Conservation (phyloP, 78 protist species). For the Corallochytrium limacisporum region DNA sequence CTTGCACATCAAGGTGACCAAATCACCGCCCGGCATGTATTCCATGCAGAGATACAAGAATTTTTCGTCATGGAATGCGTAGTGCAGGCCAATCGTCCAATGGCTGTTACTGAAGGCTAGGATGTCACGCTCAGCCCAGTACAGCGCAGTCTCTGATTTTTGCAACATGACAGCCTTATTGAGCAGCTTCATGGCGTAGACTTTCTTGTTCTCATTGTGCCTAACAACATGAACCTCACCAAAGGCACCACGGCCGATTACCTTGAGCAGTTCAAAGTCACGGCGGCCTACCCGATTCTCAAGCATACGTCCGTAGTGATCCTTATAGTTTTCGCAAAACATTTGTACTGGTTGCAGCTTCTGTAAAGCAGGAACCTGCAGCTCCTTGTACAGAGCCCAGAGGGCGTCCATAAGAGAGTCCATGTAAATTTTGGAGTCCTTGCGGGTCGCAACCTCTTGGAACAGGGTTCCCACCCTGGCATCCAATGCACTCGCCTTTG, state of each 20-base stretch:
- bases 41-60: slow-evolving; percentile 38
- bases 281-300: too few species aligned
- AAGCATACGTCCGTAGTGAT: too few species aligned
- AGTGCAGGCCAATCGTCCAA: slow-evolving; percentile 58
- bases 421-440: too few species aligned
- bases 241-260: slow-evolving; percentile 43
- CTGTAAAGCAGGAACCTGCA: too few species aligned
- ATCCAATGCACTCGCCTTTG: too few species aligned
- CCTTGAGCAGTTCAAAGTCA: slow-evolving; percentile 16
- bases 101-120: slow-evolving; percentile 18
- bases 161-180: slow-evolving; percentile 11
- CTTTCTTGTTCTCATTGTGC: not conserved
- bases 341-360: too few species aligned
- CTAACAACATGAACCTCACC: slow-evolving; percentile 37
- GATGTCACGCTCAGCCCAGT: slow-evolving; percentile 62
- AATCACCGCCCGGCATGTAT: slow-evolving; percentile 22
- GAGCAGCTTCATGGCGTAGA: slow-evolving; percentile 39
- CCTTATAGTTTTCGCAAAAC: too few species aligned
- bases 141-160: not conserved
- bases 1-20: not conserved
- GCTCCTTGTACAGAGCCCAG: too few species aligned
- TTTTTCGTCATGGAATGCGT: slow-evolving; percentile 53
- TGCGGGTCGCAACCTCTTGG: too few species aligned
- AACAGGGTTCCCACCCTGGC: too few species aligned
- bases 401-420: too few species aligned